Evolutionary conservation across 768 basidiomycete species (phyloP), one percentile per base, ranked within the genome.

Genomic region (Porpolomopsis calyptriformis): DNA sequence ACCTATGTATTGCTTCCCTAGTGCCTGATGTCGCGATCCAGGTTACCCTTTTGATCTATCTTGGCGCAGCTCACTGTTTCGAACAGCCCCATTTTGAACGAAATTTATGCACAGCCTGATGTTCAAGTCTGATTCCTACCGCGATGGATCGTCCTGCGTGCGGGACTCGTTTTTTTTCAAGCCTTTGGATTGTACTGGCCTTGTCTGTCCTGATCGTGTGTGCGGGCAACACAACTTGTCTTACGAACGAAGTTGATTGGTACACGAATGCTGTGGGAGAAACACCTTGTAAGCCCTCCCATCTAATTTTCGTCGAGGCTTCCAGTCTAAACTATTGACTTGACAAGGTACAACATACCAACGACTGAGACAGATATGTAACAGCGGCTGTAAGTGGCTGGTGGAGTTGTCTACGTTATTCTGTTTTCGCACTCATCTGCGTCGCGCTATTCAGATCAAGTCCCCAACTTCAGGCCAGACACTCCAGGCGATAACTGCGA

Each of bases 181-280:
- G n/a, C n/a, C n/a, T n/a, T n/a, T n/a, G n/a, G n/a, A n/a, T n/a
- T n/a, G n/a, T n/a, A n/a, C n/a, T n/a, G n/a, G n/a, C n/a, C n/a
- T n/a, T n/a, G n/a, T n/a, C n/a, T n/a, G n/a, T n/a, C n/a, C n/a
- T n/a, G n/a, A n/a, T n/a, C n/a, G 38, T 18, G 18, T 39, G 16
- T n/a, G 25, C 24, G 5, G 57, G 53, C 24, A 54, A 60, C 18
- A 53, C 56, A 3, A 52, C 55, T 6, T 60, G 59, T 39, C 37
- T 41, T 10, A 54, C 52, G 14, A 52, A 45, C 44, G 37, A 48
- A 29, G 40, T 57, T 14, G 52, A 60, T 18, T 60, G 59, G 57
- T 60, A 60, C 43, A 57, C 57, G 6, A 47, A 49, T 26, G 49
- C 50, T 2, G 57, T 58, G 3, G 59, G 59, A 19, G 59, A 60